Evolutionary conservation across 305 asterid genomes (phyloP).

Genomic region (Withania somnifera): DNA sequence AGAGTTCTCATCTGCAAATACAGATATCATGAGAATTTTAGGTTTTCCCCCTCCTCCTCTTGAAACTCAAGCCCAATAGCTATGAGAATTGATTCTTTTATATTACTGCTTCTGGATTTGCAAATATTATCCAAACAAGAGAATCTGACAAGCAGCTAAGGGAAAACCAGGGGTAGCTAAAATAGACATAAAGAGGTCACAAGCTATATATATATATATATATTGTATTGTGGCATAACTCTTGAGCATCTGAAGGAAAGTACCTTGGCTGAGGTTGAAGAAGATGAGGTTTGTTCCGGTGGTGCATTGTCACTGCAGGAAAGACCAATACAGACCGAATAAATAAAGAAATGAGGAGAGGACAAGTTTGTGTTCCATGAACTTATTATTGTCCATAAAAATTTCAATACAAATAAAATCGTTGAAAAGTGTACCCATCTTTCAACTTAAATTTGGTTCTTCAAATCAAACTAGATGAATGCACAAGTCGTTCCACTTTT

Average conservation of each 20-base stretch:
- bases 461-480: background rate
- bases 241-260: background rate
- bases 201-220: background rate
- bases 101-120: background rate
- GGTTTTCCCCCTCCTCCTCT: background rate
- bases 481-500: background rate
- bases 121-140: background rate
- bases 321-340: background rate
- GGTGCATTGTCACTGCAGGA: constrained; percentile 6
- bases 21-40: background rate
- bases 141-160: background rate
- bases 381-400: background rate
- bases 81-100: background rate
- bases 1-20: background rate
- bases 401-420: background rate
- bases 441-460: background rate
- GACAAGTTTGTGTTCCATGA: background rate
- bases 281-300: background rate
- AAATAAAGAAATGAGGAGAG: background rate
- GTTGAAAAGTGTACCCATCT: background rate
- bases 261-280: constrained; percentile 7
- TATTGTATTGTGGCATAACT: background rate
- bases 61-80: background rate
- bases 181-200: background rate
- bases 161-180: background rate